These are phyloP conservation scores for Puccinia coronata DNA, from an alignment of 1,284 basidiomycete genomes.

Conservation along the genomic window DNA sequence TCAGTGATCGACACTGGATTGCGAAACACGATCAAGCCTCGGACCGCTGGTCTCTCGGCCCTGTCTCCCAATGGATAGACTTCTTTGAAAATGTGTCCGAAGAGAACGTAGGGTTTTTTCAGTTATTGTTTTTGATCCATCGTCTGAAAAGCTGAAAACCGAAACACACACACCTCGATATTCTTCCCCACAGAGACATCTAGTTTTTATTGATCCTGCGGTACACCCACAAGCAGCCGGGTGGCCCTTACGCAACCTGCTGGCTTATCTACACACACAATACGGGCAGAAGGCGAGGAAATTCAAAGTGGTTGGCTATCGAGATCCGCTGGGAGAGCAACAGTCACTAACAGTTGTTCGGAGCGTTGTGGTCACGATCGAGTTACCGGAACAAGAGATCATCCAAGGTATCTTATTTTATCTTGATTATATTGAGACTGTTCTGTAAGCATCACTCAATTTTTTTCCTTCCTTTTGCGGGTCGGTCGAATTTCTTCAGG, in stretches of 20 bases:
- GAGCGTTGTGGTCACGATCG: conserved; percentile 51
- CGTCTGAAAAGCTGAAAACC: neutral
- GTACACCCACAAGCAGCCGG: conserved; percentile 75
- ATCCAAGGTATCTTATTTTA: too few relatives aligned
- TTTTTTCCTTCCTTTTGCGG: neutral
- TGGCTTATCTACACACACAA: conserved; percentile 72
- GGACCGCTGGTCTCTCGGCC: neutral
- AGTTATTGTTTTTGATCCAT: neutral
- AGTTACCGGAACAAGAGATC: conserved; percentile 52
- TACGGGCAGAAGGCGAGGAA: conserved; percentile 62
- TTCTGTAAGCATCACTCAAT: neutral
- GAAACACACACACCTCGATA: neutral
- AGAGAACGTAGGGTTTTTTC: neutral
- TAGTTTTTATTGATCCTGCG: conserved; percentile 86
- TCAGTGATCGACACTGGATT: conserved; percentile 7
- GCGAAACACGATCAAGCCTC: neutral
- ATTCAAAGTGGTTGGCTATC: conserved; percentile 67
- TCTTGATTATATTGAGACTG: too few relatives aligned
- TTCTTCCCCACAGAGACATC: conserved; percentile 62
- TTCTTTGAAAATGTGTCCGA: conserved; percentile 18
- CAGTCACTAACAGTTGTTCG: conserved; percentile 54
- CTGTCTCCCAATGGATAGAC: conserved; percentile 4
- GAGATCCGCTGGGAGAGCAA: conserved; percentile 70
- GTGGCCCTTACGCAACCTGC: conserved; percentile 90
- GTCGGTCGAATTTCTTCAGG: conserved; percentile 17